Base-by-base conservation (phyloP, 495 filamentous ascomycete species). In the Xylona heveae region DNA sequence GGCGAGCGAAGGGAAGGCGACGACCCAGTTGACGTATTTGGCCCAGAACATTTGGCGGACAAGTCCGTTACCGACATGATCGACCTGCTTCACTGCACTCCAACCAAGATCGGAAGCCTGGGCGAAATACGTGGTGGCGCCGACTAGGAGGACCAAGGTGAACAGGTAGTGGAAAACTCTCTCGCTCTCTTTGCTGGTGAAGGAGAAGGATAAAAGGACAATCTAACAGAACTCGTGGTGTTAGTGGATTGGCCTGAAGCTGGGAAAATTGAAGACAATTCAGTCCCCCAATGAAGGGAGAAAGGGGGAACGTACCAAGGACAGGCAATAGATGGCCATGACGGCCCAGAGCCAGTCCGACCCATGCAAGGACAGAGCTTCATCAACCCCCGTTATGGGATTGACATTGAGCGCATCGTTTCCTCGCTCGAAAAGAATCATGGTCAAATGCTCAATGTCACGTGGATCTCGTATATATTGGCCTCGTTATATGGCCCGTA, bases 141-240 rank as follows among this genome's bases (percentile, higher is more conserved):
- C 61, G 36, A 52, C 49, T 13, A 64, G 51, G 32, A 48, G 48
- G 24, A 57, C 52, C 29, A 64, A 46, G 32, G 48, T 55, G 46
- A 61, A 66, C 34, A 64, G 44, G 38, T 63, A 62, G 46, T 66
- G 61, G 49, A 64, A 66, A 44, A 66, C 51, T 39, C 49, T 52
- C 46, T 64, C 61, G 16, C 58, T 56, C 12, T 42, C 35, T 9
- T 47, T 45, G 31, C 61, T 55, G 1, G 44, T 32, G 39, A 51
- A 55, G 27, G 48, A 46, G n/a, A 51, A 44, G 26, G 37, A 50
- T 30, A 41, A 51, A 41, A 55, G 38, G 40, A 23, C 36, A n/a
- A 61, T 23, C 44, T 46, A 19, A 14, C 37, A 14, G 21, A 10
- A 23, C 12, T 5, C 16, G 6, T 19, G 38, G 18, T 12, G 21